These are phyloP conservation scores for Neurospora sp. DNA, from an alignment of 495 filamentous ascomycete genomes.

Conservation along the genomic window DNA sequence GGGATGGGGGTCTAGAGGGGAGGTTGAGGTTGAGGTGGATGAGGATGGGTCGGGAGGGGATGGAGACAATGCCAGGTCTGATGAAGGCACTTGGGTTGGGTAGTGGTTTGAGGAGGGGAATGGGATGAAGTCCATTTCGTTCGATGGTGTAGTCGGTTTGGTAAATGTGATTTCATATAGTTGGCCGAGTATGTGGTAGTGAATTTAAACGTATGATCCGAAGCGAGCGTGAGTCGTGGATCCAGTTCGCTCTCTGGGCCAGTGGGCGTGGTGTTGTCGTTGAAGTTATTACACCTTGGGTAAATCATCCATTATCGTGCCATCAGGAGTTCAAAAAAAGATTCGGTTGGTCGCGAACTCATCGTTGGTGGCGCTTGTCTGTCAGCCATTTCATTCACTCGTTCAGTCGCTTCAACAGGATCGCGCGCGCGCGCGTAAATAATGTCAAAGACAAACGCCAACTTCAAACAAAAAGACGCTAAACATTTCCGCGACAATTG, in stretches of 20 bases:
- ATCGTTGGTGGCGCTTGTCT: neutral
- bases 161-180: neutral
- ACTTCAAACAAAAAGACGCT: neutral
- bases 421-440: neutral
- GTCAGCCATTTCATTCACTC: neutral
- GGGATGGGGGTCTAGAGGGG: neutral
- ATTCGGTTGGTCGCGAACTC: neutral
- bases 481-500: neutral
- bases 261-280: neutral
- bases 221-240: neutral
- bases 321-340: neutral
- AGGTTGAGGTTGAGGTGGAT: neutral
- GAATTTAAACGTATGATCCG: neutral
- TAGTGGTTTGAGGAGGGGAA: constrained; percentile 3
- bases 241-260: neutral
- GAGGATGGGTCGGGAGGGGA: neutral
- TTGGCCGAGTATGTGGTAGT: neutral
- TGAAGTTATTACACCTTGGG: neutral
- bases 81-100: neutral
- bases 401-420: neutral
- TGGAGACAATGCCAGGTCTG: neutral
- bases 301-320: neutral
- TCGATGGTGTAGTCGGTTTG: neutral
- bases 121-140: constrained; percentile 16
- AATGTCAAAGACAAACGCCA: neutral